Evolutionary conservation across 2,329 filamentous ascomycete genomes (phyloP), one percentile per base, ranked within the genome.

Genomic region (Colletotrichum tabaci): DNA sequence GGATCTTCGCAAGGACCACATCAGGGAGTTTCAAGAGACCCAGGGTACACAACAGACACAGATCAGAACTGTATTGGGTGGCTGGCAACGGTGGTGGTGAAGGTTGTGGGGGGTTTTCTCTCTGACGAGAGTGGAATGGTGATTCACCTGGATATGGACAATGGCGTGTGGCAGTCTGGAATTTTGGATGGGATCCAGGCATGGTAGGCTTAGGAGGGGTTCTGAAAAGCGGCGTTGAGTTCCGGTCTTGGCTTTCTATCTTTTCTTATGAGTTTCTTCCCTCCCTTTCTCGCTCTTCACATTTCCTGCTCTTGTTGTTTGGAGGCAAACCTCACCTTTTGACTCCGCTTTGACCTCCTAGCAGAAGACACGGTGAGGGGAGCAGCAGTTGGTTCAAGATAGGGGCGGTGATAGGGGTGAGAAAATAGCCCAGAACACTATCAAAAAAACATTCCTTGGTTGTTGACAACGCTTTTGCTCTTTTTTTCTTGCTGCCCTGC

Each of bases 211-310:
- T n/a, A 49, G 61, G 46, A 18, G 40, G 35, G 49, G 49, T 10
- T 26, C 35, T 56, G 30, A 44, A 61, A 61, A 52, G 30, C 23
- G 42, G 50, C 44, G 44, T 57, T 62, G 53, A 8, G 26, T 62
- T 67, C 38, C 38, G 16, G 18, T 26, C 26, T 26, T 26, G 26
- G 26, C 26, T 69, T 47, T 64, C 46, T 47, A 35, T 6, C 26
- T 38, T 50, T 15, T 49, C 18, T 26, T 12, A 35, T 23, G 4
- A 6, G 2, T 38, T 40, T 61, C 30, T 38, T 23, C n/a, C 26
- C 18, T 38, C 4, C 44, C 23, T 12, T 49, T 38, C 58, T 46
- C 58, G n/a, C 30, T n/a, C 9, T 30, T 26, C 12, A n/a, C 44
- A n/a, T 10, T 10, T 23, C 16, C 23, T 16, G 6, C 4, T 35